A percentile compares a stretch with the other conserved stretches of the same genome.
phyloP scores from a whole-genome alignment of 176 grass and related monocot genomes.

The Zoysia japonica region DNA sequence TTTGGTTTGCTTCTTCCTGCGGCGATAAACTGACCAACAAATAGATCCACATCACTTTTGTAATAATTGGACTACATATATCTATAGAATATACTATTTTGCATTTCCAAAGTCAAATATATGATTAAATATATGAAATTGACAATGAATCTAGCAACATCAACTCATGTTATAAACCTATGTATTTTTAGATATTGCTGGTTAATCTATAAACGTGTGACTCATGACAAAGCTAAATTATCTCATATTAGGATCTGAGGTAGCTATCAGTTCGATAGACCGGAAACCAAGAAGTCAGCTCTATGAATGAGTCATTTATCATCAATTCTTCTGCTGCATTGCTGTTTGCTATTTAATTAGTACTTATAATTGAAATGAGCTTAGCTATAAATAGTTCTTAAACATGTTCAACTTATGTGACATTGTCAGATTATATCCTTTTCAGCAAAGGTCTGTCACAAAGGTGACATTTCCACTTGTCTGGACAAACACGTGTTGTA shows the following conservation, averaged over 20 bases:
- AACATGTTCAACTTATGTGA: neutral
- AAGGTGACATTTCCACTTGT: slow-evolving; percentile 92
- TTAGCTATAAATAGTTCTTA: neutral
- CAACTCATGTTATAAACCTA: neutral
- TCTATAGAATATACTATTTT: neutral
- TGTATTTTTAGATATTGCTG: neutral
- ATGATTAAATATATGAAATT: too few relatives aligned
- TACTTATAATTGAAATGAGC: neutral
- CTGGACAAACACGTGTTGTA: slow-evolving; percentile 94
- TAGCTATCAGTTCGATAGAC: neutral
- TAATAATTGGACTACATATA: too few relatives aligned
- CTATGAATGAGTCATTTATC: slow-evolving; percentile 18
- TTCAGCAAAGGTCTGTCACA: slow-evolving; percentile 75
- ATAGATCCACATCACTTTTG: neutral
- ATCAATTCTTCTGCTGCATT: neutral
- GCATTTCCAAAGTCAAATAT: neutral
- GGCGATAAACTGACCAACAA: too few relatives aligned
- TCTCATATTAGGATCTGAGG: neutral
- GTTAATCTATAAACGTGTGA: neutral
- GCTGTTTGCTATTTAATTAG: neutral
- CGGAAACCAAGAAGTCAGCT: neutral
- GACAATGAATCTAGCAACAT: neutral
- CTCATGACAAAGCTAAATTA: neutral
- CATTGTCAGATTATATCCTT: slow-evolving; percentile 29
- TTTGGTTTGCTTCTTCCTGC: too few relatives aligned